Base-by-base conservation (phyloP, 805 yeast genomes). In the Metschnikowia kunwiensis region DNA sequence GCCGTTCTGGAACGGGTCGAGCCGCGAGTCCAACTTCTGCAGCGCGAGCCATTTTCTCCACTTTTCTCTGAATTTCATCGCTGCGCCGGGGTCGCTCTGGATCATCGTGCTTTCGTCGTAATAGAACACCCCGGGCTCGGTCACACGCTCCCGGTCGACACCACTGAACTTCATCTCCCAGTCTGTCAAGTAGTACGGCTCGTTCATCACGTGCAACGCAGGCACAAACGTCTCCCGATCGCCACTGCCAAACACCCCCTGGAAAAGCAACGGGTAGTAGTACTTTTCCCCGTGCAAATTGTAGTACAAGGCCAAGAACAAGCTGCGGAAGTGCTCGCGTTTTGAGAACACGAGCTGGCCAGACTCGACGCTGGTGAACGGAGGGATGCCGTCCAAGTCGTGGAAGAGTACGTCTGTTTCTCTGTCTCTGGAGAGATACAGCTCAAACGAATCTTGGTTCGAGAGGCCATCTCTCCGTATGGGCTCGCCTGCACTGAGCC, bases 221-320 rank as follows among this genome's bases (percentile, higher is more conserved):
- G 68, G 68, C 12, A 58, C 55, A 40, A 58, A 57, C 3, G 68
- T 62, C 30, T 65, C 71, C 17, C 64, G 48, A 39, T 65, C 70
- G 7, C 67, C 68, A 4, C 34, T 40, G 0, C 65, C 67, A 13
- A 51, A 55, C 2, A 55, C 53, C 9, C 68, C 69, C 45, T 63
- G 71, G 43, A 57, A 64, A 2, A 65, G 35, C 25, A 65, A 48
- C 9, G 44, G 44, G 35, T 60, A 61, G 46, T 55, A 63, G 43
- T 46, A 49, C 2, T 40, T 34, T 1, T 55, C 52, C 1, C 67
- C 65, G 40, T 57, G 49, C 12, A 58, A 34, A 40, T 63, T 65
- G 45, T 65, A 65, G 44, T 63, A 65, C 12, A 61, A 40, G 2
- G 68, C 44, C 24, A 65, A 48, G n/a, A 58, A 33, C 26, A 63